Conservation (phyloP, 306 rosid species). For the Purshia tridentata region DNA sequence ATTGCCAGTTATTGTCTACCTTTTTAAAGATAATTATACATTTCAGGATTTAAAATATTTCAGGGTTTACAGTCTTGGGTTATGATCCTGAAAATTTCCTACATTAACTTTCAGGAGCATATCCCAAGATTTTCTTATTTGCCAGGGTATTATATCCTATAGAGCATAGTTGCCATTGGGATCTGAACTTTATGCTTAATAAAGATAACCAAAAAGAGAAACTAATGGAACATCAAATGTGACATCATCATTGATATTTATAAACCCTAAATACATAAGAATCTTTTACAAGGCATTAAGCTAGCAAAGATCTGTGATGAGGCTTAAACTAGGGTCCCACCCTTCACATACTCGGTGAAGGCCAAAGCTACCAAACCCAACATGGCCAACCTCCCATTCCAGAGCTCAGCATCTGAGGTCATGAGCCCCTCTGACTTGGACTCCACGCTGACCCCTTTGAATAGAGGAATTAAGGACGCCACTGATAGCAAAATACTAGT, state of each 20-base stretch:
- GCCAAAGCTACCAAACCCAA: constrained; percentile 80
- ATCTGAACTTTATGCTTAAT: too few species aligned
- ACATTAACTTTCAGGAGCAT: too few species aligned
- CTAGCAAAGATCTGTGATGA: neutral
- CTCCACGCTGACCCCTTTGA: constrained; percentile 67
- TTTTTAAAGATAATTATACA: too few species aligned
- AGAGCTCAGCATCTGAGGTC: constrained; percentile 70
- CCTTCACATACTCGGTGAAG: constrained; percentile 62
- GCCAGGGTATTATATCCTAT: too few species aligned
- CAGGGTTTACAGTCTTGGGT: too few species aligned
- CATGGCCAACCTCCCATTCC: constrained; percentile 91
- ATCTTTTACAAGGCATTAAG: neutral
- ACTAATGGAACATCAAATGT: neutral
- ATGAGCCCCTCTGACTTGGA: constrained; percentile 55
- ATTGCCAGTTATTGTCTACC: too few species aligned
- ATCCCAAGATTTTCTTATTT: too few species aligned
- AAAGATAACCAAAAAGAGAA: too few species aligned
- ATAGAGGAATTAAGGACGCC: constrained; percentile 71
- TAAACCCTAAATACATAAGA: neutral
- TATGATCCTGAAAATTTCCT: too few species aligned
- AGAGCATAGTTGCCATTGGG: too few species aligned
- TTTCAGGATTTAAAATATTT: too few species aligned
- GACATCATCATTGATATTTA: neutral
- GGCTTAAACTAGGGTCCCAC: constrained; percentile 56
- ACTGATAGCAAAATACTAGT: constrained; percentile 51